These are phyloP conservation scores for Eucalyptus virginea DNA, from an alignment of 345 rosid genomes.

Conservation along the genomic window DNA sequence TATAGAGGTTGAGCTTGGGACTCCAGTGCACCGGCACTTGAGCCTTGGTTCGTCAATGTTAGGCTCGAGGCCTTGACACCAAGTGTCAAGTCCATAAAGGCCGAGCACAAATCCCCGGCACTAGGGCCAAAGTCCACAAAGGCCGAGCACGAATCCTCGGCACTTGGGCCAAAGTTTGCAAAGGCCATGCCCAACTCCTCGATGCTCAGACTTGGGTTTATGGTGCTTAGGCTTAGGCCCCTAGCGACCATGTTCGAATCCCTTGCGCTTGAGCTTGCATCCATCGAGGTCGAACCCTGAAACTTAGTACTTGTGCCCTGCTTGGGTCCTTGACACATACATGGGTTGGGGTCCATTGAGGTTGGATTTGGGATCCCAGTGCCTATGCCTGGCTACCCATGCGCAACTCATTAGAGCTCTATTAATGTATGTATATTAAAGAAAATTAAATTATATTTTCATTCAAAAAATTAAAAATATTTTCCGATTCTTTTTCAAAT, in stretches of 20 bases:
- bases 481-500: background rate
- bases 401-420: rapidly evolving
- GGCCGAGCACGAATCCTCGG: no score
- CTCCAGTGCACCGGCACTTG: rapidly evolving
- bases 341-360: background rate
- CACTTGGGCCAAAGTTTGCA: background rate
- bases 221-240: background rate
- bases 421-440: background rate
- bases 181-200: background rate
- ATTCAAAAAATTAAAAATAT: background rate
- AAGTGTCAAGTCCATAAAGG: background rate
- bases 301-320: background rate
- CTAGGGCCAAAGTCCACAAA: no score
- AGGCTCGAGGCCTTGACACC: background rate
- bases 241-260: background rate
- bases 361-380: background rate
- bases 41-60: background rate
- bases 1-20: background rate
- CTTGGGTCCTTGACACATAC: background rate
- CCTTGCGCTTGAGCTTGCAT: rapidly evolving
- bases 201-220: background rate
- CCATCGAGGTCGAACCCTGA: background rate
- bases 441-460: background rate
- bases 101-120: background rate
- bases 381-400: background rate